Conservation (phyloP, 2,329 filamentous ascomycete genomes). For the Phymatotrichopsis omnivora region DNA sequence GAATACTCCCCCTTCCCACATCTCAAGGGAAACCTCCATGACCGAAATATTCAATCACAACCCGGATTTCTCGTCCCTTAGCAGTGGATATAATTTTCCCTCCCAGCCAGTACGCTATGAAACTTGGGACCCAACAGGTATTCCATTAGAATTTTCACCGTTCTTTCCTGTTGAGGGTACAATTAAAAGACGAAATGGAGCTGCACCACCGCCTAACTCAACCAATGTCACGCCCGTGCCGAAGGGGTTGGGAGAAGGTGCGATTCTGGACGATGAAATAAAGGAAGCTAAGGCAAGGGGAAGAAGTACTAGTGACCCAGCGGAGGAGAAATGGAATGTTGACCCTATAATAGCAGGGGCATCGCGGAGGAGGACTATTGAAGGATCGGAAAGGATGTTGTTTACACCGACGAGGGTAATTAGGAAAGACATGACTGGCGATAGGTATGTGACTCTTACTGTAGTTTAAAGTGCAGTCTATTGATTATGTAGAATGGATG, state of each 20-base stretch:
- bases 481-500: no score
- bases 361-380: no score
- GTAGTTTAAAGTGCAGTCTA: no score
- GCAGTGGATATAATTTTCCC: slow-evolving; percentile 18
- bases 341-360: no score
- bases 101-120: slow-evolving; percentile 15
- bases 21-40: slow-evolving; percentile 12
- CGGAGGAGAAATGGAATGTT: no score
- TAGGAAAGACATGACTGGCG: no score
- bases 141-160: slow-evolving; percentile 15
- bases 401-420: slow-evolving; percentile 9
- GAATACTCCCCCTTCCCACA: slow-evolving; percentile 19
- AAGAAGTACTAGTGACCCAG: slow-evolving; percentile 21
- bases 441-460: no score
- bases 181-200: slow-evolving; percentile 11
- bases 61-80: slow-evolving; percentile 17
- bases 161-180: slow-evolving; percentile 16
- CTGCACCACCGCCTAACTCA: slow-evolving; percentile 15
- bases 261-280: no score
- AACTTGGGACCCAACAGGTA: slow-evolving; percentile 7
- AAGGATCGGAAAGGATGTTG: slow-evolving; percentile 3
- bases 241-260: neutral
- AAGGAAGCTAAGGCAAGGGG: slow-evolving; percentile 9
- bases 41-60: slow-evolving; percentile 14
- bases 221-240: slow-evolving; percentile 7